phyloP scores from a whole-genome alignment of 140 eudicot species.

The Oenanthe javanica region DNA sequence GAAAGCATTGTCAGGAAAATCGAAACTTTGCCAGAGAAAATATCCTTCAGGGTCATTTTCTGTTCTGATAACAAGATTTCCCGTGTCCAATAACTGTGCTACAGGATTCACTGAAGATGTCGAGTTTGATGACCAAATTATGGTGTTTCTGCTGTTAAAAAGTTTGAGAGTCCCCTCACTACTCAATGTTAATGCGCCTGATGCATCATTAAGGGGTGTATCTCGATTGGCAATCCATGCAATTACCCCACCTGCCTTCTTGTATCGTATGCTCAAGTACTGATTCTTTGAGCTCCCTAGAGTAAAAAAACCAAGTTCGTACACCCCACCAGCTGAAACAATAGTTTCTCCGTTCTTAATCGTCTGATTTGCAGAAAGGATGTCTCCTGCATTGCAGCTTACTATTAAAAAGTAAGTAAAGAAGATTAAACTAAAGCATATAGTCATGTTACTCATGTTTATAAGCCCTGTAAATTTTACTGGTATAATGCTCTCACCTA shows the following conservation, averaged over 20 bases:
- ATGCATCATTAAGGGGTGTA: neutral
- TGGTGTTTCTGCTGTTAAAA: neutral
- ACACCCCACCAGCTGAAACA: slow-evolving; percentile 21
- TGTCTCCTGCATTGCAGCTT: slow-evolving; percentile 24
- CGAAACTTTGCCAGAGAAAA: slow-evolving; percentile 20
- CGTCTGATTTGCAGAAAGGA: slow-evolving; percentile 21
- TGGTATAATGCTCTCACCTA: too few species aligned
- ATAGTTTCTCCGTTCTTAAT: slow-evolving; percentile 28
- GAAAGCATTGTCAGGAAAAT: neutral
- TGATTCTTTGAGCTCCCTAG: slow-evolving; percentile 27
- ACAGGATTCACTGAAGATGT: neutral
- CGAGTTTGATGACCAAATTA: slow-evolving; percentile 12
- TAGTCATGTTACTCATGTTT: too few species aligned
- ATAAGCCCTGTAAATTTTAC: too few species aligned
- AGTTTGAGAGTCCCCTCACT: slow-evolving; percentile 5
- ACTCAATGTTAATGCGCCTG: slow-evolving; percentile 10
- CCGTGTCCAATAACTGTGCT: slow-evolving; percentile 11
- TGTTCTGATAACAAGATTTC: slow-evolving; percentile 18
- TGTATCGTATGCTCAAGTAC: slow-evolving; percentile 34
- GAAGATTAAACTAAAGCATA: too few species aligned
- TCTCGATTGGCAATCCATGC: slow-evolving; percentile 28
- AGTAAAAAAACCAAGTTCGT: slow-evolving; percentile 33
- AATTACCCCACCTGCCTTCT: slow-evolving; percentile 9
- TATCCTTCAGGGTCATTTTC: neutral
- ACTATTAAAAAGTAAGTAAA: too few species aligned